phyloP scores from a whole-genome alignment of 768 basidiomycete genomes.

The Suillus discolor region DNA sequence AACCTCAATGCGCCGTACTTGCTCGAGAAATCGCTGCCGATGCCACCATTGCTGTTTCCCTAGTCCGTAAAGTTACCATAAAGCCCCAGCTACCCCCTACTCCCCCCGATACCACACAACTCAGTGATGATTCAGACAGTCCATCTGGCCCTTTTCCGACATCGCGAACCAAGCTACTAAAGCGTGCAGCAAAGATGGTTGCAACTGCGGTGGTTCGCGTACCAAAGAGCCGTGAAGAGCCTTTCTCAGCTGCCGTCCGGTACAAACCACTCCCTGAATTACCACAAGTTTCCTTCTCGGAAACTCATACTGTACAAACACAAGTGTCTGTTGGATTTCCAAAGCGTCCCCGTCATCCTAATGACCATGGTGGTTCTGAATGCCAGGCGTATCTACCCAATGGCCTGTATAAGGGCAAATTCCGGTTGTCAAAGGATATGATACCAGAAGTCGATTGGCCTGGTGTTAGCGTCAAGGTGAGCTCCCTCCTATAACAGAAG shows the following conservation, averaged over 20 bases:
- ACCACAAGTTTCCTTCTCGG: conserved; percentile 22
- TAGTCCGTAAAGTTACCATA: conserved; percentile 62
- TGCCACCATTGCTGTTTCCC: conserved; percentile 68
- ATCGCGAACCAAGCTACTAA: conserved; percentile 28
- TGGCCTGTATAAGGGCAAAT: conserved; percentile 63
- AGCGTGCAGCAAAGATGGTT: conserved; percentile 32
- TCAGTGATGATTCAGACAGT: conserved; percentile 46
- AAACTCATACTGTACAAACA: conserved; percentile 33
- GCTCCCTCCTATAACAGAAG: conserved; percentile 17
- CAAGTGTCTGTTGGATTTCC: conserved; percentile 68
- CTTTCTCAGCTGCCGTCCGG: conserved; percentile 1
- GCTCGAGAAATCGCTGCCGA: conserved; percentile 70
- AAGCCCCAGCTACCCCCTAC: conserved; percentile 40
- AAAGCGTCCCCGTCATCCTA: conserved; percentile 54
- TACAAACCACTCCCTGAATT: conserved; percentile 31
- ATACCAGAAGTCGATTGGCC: conserved; percentile 68
- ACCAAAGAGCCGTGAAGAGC: conserved; percentile 16
- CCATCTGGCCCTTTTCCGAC: conserved; percentile 12
- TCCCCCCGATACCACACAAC: conserved; percentile 50
- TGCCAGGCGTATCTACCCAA: conserved; percentile 58
- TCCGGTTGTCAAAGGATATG: conserved; percentile 58
- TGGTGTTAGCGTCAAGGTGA: conserved; percentile 68
- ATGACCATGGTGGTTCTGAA: conserved; percentile 48
- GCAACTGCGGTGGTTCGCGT: conserved; percentile 17
- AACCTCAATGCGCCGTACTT: conserved; percentile 52